These are phyloP conservation scores for Talaromyces sp. DNA, from an alignment of 2,329 filamentous ascomycete genomes.

Conservation along the genomic window DNA sequence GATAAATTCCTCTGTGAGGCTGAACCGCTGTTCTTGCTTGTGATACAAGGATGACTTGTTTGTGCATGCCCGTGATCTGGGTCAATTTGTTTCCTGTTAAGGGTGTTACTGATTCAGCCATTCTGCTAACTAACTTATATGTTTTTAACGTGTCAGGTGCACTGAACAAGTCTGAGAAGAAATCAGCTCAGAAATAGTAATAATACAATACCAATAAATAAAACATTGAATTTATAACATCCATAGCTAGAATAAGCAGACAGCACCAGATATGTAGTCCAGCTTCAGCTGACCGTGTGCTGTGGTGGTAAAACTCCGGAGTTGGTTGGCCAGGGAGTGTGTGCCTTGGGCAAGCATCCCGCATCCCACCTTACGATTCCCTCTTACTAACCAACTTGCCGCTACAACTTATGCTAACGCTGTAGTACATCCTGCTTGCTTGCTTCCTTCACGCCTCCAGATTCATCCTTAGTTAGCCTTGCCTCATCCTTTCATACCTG, in stretches of 20 bases:
- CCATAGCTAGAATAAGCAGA: neutral
- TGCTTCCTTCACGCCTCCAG: neutral
- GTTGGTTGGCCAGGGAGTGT: constrained; percentile 11
- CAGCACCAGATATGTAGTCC: neutral
- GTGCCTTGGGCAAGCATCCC: constrained; percentile 15
- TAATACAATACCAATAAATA: neutral
- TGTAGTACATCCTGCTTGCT: neutral
- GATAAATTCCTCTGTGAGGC: neutral
- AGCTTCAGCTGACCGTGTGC: constrained; percentile 8
- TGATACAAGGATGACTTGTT: neutral
- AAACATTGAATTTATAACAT: neutral
- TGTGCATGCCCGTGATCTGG: constrained; percentile 1
- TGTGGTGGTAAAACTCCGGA: constrained; percentile 1
- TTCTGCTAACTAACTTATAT: neutral
- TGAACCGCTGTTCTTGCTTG: neutral
- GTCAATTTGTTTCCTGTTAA: neutral
- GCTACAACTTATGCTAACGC: neutral
- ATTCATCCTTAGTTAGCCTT: neutral
- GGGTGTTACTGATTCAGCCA: neutral
- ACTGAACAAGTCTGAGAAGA: no score
- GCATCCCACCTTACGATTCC: constrained; percentile 15
- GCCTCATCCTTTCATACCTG: neutral
- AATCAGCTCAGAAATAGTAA: neutral
- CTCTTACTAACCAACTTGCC: no score
- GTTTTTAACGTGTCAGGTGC: neutral